phyloP scores from a whole-genome alignment of 257 asterid genomes.

The Voacanga thouarsii region DNA sequence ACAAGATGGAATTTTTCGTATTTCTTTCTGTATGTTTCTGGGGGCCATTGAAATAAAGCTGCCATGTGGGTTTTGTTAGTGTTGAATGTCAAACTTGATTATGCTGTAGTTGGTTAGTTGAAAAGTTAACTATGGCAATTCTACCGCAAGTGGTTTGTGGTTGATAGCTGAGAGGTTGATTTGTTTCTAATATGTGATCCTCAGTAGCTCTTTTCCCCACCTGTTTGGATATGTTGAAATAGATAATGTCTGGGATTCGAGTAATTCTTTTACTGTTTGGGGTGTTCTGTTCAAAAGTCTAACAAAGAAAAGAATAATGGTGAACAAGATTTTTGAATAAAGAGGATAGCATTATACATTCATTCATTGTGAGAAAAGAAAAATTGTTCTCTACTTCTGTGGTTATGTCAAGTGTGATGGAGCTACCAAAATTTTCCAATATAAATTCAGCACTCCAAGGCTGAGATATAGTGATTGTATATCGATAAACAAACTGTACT shows the following conservation, averaged over 20 bases:
- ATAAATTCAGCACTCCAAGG: background rate
- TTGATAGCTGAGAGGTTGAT: background rate
- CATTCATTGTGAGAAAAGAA: background rate
- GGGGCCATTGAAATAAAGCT: background rate
- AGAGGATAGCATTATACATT: background rate
- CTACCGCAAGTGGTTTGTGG: background rate
- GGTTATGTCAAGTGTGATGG: background rate
- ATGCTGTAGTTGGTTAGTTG: background rate
- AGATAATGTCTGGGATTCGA: background rate
- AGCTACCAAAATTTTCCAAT: background rate
- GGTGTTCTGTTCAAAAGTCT: background rate
- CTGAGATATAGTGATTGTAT: background rate
- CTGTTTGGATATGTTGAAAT: background rate
- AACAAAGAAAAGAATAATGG: background rate
- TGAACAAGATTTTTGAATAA: background rate
- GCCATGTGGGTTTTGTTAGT: background rate
- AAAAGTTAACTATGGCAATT: background rate
- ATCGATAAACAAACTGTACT: background rate
- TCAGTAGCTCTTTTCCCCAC: background rate
- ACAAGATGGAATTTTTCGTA: background rate
- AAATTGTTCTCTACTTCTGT: background rate
- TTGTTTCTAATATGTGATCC: background rate
- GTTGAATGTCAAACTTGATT: slow-evolving; percentile 3
- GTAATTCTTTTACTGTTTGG: too few relatives aligned
- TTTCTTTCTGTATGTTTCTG: background rate